Conservation (phyloP, 179 eudicot genomes). For the Beta macrorhiza region DNA sequence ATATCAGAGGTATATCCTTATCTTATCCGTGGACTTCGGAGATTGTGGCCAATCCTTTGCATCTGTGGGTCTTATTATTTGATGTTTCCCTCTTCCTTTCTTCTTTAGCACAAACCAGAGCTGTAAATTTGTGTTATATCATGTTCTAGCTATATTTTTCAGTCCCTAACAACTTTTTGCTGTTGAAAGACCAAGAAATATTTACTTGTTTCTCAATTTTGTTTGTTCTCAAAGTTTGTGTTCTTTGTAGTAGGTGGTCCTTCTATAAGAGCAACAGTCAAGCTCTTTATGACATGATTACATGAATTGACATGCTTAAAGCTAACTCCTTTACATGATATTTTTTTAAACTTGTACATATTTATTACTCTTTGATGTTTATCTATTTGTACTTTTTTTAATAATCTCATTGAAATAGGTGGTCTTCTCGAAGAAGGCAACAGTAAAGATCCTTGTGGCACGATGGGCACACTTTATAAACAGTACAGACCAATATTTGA, state of each 20-base stretch:
- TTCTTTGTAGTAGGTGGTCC: too few species aligned
- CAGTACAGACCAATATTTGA: slow-evolving; percentile 67
- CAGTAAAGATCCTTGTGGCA: slow-evolving; percentile 74
- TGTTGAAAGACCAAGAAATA: not conserved
- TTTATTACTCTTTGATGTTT: not conserved
- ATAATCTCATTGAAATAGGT: slow-evolving; percentile 36
- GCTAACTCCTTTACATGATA: not conserved
- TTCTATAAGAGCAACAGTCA: too few species aligned
- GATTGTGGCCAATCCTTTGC: not conserved
- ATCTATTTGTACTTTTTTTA: not conserved
- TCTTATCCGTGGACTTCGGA: not conserved
- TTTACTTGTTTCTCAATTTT: not conserved
- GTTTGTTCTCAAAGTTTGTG: not conserved
- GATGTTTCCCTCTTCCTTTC: not conserved
- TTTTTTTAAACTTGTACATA: not conserved
- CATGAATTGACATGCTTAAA: too few species aligned
- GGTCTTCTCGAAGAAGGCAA: slow-evolving; percentile 74
- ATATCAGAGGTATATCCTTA: slow-evolving; percentile 63
- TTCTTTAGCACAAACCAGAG: not conserved
- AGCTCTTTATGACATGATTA: too few species aligned
- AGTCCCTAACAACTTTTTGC: not conserved
- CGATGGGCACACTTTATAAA: slow-evolving; percentile 72
- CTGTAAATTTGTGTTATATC: not conserved
- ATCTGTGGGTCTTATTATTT: not conserved
- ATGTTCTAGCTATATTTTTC: not conserved